Base-by-base conservation (phyloP, 495 filamentous ascomycete species). In the Delitschia confertaspora region DNA sequence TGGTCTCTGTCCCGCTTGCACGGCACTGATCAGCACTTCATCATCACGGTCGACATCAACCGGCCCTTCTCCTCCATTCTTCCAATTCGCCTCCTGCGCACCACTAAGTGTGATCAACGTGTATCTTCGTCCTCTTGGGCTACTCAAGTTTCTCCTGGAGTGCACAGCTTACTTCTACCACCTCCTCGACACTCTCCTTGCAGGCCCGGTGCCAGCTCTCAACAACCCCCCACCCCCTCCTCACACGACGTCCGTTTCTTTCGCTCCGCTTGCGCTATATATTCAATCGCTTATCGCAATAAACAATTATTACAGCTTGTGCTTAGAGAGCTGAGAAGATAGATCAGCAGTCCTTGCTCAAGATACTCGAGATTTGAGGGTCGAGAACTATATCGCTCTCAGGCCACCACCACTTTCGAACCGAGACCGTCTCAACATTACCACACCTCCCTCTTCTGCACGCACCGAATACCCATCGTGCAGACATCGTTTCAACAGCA, bases 21-120 rank as follows among this genome's bases (percentile, higher is more conserved):
- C 26, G 8, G 26, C 8, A 30, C 26, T 8, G 26, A 48, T 54
- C 33, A 49, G 38, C 38, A 25, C 20, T 35, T 40, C 40, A 26
- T 9, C 45, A 45, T 49, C 51, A 41, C 51, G 40, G 42, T 42
- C 19, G 45, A 44, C 45, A 47, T 32, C 30, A 47, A 31, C 17
- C 13, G 20, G 24, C 26, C 17, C 20, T 21, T 22, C 22, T 43
- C 31, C 16, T 35, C 23, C 21, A 24, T 26, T 36, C 22, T 31
- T 30, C 21, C 36, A 10, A 14, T 17, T 33, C 33, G 38, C 5
- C 38, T 43, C 23, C 29, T 35, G 24, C 4, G 8, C 26, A 22
- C 42, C 49, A 43, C 49, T 53, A 43, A 35, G 43, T 43, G 49
- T 50, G 7, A 13, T 31, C n/a, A n/a, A n/a, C n/a, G n/a, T 31